phyloP scores from a whole-genome alignment of 345 rosid species.

The Corchorus olitorius region DNA sequence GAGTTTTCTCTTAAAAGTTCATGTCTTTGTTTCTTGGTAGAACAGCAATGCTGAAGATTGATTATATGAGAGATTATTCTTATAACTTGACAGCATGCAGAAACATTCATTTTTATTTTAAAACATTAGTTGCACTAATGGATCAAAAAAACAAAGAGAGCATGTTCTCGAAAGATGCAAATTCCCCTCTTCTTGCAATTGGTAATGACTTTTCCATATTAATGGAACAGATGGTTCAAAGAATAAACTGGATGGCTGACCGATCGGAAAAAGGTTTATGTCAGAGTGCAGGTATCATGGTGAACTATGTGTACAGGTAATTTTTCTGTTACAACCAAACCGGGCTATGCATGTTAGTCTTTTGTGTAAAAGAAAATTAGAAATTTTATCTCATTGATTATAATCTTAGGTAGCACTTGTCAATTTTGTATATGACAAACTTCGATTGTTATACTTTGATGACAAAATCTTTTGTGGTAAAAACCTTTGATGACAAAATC shows the following conservation, averaged over 20 bases:
- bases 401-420: not conserved
- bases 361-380: not conserved
- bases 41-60: not conserved
- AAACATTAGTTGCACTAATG: not conserved
- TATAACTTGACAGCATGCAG: not conserved
- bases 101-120: not conserved
- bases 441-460: not conserved
- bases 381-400: not conserved
- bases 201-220: conserved; percentile 6
- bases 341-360: not conserved
- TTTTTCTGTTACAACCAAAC: not conserved
- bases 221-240: conserved; percentile 78
- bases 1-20: not conserved
- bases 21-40: not conserved
- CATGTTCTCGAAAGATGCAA: conserved; percentile 6
- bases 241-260: conserved; percentile 98
- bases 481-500: not conserved
- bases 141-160: not conserved
- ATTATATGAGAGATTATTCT: not conserved
- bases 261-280: conserved; percentile 64
- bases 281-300: conserved; percentile 91
- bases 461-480: not conserved
- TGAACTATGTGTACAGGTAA: conserved; percentile 89
- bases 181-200: not conserved
- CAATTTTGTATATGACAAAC: not conserved